Conservation (phyloP, 2,329 filamentous ascomycete species). For the Boeremia lycopersici region DNA sequence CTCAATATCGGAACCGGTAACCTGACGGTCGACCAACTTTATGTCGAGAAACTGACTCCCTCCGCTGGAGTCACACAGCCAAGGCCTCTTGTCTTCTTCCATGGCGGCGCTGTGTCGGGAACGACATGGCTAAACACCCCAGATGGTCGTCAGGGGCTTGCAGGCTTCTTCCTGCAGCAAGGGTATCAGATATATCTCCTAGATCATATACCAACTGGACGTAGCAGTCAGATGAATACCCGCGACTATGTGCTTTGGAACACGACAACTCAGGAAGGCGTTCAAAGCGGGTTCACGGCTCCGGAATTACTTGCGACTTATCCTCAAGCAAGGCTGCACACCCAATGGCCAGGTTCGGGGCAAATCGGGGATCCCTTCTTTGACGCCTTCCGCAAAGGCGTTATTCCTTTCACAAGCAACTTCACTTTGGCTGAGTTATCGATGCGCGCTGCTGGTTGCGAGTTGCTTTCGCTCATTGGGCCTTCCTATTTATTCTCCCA, state of each 20-base stretch:
- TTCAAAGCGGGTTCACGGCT: constrained; percentile 11
- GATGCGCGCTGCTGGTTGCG: constrained; percentile 46
- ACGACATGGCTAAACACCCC: constrained; percentile 50
- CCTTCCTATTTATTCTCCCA: constrained; percentile 54
- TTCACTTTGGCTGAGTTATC: constrained; percentile 34
- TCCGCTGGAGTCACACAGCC: not conserved
- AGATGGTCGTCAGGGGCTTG: constrained; percentile 22
- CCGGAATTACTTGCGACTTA: constrained; percentile 2
- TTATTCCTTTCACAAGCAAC: constrained; percentile 47
- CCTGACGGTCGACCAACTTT: constrained; percentile 6
- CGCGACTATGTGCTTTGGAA: constrained; percentile 1
- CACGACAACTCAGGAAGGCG: not conserved
- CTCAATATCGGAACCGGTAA: constrained; percentile 1
- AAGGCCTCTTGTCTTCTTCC: constrained; percentile 15
- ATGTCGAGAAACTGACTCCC: constrained; percentile 16
- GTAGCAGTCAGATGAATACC: constrained; percentile 22
- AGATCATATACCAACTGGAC: constrained; percentile 55
- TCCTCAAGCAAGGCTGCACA: constrained; percentile 53
- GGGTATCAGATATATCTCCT: constrained; percentile 57
- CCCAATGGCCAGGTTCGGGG: constrained; percentile 50
- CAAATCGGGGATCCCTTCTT: constrained; percentile 55
- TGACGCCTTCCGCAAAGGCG: constrained; percentile 54
- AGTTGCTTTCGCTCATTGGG: constrained; percentile 52
- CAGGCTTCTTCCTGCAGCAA: constrained; percentile 11
- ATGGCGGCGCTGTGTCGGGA: constrained; percentile 24